Evolutionary conservation across 768 basidiomycete species (phyloP), one percentile per base, ranked within the genome.

Genomic region (Mycena alexandri): DNA sequence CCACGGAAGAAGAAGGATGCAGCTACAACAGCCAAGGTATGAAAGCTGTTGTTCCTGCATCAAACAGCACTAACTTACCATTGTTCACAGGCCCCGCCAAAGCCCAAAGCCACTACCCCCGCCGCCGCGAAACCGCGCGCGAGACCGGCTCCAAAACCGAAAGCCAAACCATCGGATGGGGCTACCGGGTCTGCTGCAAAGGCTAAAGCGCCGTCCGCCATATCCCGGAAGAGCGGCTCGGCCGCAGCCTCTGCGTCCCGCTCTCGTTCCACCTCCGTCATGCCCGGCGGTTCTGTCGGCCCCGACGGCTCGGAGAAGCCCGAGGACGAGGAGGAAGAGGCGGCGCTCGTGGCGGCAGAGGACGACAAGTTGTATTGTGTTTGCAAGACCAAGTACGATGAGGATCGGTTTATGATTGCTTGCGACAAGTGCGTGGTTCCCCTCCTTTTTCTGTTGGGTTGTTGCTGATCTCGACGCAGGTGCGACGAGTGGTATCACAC

Each of bases 401-500:
- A 95, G 76, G 93, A 94, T 75, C 84, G 87, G 57, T 85, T 91
- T 67, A 97, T 97, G 95, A 95, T 97, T 76, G 95, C 93, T 29
- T 97, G 95, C 75, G 95, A 97, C 81, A 86, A 89, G 94, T 94
- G 71, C 60, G 92, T 77, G 46, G 29, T 62, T 68, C 50, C 41
- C 34, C 52, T n/a, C 16, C 24, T 1, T 36, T 43, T 54, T 59
- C 43, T 51, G 43, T 61, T 25, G 29, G 19, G 57, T 29, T 8
- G 46, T 70, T 53, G 50, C 51, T 61, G 36, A 66, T 33, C 36
- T 34, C 51, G 25, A 22, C 65, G 19, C 63, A 95, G 95, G 33
- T 97, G 95, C 77, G 95, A 96, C 73, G 93, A 96, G 68, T 98
- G 95, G 95, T 97, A 94, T 76, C 95, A 98, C 75, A 92, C 93